A percentile compares a stretch with the other conserved stretches of the same genome.
Conservation (phyloP, 192 early-diverging fungal species). For the Diversispora eburnea region DNA sequence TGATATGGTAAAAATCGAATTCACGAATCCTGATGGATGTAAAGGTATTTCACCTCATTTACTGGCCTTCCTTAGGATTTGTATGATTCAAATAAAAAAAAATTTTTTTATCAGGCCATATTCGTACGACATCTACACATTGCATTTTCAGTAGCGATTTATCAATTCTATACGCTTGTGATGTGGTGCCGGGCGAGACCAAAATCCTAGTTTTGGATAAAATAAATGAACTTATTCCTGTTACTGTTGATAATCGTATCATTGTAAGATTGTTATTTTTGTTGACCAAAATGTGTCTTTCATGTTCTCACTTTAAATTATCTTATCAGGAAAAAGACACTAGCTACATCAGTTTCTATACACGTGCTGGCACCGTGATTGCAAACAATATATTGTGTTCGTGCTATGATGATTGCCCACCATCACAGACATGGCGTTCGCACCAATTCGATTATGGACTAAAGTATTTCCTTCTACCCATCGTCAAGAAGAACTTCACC, state of each 20-base stretch:
- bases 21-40: neutral
- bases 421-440: neutral
- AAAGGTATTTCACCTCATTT: neutral
- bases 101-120: neutral
- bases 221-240: slow-evolving; percentile 1
- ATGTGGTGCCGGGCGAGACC: neutral
- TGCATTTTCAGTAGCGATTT: slow-evolving; percentile 7
- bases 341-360: slow-evolving; percentile 3
- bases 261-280: neutral
- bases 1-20: neutral
- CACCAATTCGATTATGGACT: too few relatives aligned
- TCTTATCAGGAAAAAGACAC: neutral
- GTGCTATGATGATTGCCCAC: neutral
- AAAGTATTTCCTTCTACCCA: too few relatives aligned
- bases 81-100: neutral
- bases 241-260: neutral
- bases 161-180: slow-evolving; percentile 14
- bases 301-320: neutral
- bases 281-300: neutral
- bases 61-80: neutral
- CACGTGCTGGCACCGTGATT: neutral
- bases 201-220: neutral
- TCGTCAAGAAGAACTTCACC: too few relatives aligned
- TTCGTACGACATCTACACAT: slow-evolving; percentile 6
- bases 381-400: neutral